A percentile compares a stretch with the other conserved stretches of the same genome.
phyloP scores from a whole-genome alignment of 257 asterid genomes.

The Osmanthus fragrans region DNA sequence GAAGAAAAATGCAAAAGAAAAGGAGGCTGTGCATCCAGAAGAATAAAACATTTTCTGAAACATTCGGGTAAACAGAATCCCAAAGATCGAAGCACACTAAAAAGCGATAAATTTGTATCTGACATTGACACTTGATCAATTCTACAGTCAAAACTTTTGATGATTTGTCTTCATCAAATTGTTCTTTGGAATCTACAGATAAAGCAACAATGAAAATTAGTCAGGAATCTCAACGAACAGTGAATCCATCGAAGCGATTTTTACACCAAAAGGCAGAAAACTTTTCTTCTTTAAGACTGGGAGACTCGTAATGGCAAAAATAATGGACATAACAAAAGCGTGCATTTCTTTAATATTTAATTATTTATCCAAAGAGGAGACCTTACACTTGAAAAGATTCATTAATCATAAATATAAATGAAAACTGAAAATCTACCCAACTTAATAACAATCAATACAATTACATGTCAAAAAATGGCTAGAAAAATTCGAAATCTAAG shows the following conservation, averaged over 20 bases:
- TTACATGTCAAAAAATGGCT: constrained; percentile 20
- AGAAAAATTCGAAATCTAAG: constrained; percentile 88
- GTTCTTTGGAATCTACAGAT: constrained; percentile 37
- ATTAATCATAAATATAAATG: constrained; percentile 29
- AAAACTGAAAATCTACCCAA: constrained; percentile 1
- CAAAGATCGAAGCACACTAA: constrained; percentile 31
- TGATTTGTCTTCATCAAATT: constrained; percentile 43
- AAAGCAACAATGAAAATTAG: constrained; percentile 30
- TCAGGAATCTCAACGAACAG: constrained; percentile 25
- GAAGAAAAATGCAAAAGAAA: constrained; percentile 13
- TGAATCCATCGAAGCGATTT: constrained; percentile 15
- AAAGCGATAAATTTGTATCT: constrained; percentile 17
- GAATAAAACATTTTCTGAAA: constrained; percentile 43
- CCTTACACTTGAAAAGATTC: constrained; percentile 16
- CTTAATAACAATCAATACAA: constrained; percentile 25
- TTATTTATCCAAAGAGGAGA: not conserved
- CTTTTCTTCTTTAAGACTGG: constrained; percentile 23
- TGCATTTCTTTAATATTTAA: not conserved
- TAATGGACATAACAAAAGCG: constrained; percentile 17
- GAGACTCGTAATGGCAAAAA: constrained; percentile 25
- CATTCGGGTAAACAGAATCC: constrained; percentile 37
- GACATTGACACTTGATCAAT: constrained; percentile 37
- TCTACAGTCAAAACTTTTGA: constrained; percentile 28
- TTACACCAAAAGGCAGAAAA: constrained; percentile 18
- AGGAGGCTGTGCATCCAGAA: constrained; percentile 18